Conservation (phyloP, 2,329 filamentous ascomycete genomes). For the Claviceps pusilla region DNA sequence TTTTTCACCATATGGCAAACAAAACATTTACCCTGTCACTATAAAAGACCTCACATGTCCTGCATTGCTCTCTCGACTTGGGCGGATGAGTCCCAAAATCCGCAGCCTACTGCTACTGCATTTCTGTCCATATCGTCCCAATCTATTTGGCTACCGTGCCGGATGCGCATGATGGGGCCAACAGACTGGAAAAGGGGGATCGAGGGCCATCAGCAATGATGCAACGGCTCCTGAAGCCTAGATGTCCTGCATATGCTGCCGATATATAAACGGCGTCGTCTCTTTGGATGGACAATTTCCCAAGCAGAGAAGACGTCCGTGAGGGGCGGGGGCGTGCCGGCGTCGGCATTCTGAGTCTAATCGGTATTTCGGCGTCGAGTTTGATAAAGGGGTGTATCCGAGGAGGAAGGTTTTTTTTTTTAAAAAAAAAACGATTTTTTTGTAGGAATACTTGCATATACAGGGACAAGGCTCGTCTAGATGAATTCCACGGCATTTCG, state of each 20-base stretch:
- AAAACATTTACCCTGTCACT: background rate
- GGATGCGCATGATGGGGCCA: too few species aligned
- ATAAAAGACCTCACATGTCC: background rate
- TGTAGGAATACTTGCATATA: background rate
- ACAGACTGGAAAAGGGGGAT: background rate
- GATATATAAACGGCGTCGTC: background rate
- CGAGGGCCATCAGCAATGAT: background rate
- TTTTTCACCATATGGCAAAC: background rate
- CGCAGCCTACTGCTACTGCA: background rate
- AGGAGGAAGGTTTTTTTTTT: too few species aligned
- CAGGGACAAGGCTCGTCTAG: background rate
- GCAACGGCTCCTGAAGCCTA: background rate
- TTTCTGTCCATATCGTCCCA: background rate
- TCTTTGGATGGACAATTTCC: background rate
- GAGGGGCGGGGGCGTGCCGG: background rate
- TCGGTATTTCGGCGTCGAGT: too few species aligned
- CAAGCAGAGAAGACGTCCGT: background rate
- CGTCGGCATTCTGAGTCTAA: background rate
- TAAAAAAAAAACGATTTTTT: background rate
- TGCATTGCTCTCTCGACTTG: background rate
- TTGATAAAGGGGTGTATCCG: too few species aligned
- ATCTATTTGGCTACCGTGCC: too few species aligned
- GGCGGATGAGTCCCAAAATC: background rate
- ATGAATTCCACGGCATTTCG: background rate
- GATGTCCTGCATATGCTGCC: background rate